Percentiles rank a stretch among this genome's conserved stretches.
Conservation (phyloP, 805 yeast species). For the Saturnispora bothae region DNA sequence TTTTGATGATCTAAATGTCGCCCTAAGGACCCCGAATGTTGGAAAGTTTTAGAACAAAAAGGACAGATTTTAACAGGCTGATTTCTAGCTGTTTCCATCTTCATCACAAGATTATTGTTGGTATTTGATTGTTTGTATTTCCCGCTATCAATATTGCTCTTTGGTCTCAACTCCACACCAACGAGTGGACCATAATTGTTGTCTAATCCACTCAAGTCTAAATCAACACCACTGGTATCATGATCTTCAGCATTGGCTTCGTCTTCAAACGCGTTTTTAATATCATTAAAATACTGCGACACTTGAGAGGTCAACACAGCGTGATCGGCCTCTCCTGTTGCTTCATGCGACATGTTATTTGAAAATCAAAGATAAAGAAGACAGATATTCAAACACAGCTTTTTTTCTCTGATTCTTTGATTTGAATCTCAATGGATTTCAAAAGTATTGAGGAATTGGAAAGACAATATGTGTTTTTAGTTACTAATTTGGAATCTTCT, state of each 20-base stretch:
- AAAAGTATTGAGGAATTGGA: slow-evolving; percentile 16
- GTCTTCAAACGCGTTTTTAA: slow-evolving; percentile 14
- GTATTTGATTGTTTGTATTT: no score
- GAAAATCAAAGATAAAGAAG: no score
- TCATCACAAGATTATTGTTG: neutral
- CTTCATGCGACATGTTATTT: slow-evolving; percentile 3
- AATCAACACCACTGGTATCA: slow-evolving; percentile 15
- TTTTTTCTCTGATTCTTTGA: no score
- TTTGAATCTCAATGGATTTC: no score
- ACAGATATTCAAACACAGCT: no score
- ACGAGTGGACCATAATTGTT: neutral
- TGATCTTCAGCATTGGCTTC: slow-evolving; percentile 9
- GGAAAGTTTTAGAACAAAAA: slow-evolving; percentile 43
- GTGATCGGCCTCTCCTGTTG: slow-evolving; percentile 16
- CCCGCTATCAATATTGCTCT: no score
- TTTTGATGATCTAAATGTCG: slow-evolving; percentile 47
- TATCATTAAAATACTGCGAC: slow-evolving; percentile 21
- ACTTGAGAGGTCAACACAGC: slow-evolving; percentile 22
- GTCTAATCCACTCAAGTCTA: slow-evolving; percentile 15
- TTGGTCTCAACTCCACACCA: slow-evolving; percentile 1
- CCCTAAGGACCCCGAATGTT: slow-evolving; percentile 50
- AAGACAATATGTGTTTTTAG: slow-evolving; percentile 5
- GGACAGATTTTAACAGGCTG: slow-evolving; percentile 23
- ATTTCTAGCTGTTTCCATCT: neutral
- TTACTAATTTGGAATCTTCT: neutral